Base-by-base conservation (phyloP, 1,284 basidiomycete genomes). In the Laetiporus sulphureus region DNA sequence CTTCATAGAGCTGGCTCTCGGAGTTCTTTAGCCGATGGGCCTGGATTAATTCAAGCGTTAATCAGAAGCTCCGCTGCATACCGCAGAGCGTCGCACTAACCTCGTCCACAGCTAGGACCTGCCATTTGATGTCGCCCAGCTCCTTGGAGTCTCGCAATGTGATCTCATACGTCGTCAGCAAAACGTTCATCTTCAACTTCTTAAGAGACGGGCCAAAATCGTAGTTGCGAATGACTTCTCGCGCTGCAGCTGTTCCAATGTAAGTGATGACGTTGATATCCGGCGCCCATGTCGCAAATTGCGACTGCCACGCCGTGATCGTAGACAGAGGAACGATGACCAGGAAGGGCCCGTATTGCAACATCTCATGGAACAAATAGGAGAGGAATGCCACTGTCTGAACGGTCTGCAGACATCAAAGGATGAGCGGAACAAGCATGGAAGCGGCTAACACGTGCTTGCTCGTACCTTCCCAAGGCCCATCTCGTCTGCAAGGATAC, bases 401-500 rank as follows among this genome's bases (percentile, higher is more conserved):
- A 8, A 99, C 94, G 5, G 95, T 89, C 83, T 89, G 49, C 4
- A 39, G 34, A 27, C 21, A 40, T 42, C 35, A 41, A 18, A 18
- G 36, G 15, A 31, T 31, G n/a, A 19, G 27, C 10, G n/a, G 25
- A 24, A 19, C 20, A 20, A 10, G 13, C 22, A 4, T 6, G 7
- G 27, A 5, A 21, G 19, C 3, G 25, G 13, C 36, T 25, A 22
- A 6, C 3, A 13, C 16, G 5, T 15, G 32, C 39, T 40, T 40
- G 11, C 23, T 47, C 54, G 37, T 29, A 85, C 86, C 77, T 99
- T 99, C 41, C 96, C 96, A 15, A 99, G 83, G 62, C 96, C 96
- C 96, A 99, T 99, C 75, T 99, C 96, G 59, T 99, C 96, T 1
- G 96, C 96, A 22, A 99, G 71, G 52, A 99, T 98, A 23, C 96